A percentile compares a stretch with the other conserved stretches of the same genome.
Conservation (phyloP, 805 yeast genomes). For the Ogataea henricii region DNA sequence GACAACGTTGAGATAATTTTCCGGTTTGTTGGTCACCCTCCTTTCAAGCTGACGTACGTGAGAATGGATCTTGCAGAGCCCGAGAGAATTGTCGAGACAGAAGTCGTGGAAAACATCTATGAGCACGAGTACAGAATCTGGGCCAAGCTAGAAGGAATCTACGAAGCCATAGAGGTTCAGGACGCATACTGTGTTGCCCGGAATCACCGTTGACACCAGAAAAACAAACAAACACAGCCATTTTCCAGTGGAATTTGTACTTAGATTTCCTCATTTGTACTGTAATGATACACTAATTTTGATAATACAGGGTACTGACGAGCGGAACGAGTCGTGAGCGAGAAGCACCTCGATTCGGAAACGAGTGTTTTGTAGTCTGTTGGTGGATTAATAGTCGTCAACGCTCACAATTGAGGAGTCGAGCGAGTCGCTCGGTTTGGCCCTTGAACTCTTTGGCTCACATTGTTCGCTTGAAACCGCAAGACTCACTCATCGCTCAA, state of each 20-base stretch:
- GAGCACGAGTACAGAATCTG: constrained; percentile 67
- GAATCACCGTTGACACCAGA: constrained; percentile 26
- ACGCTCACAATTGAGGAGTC: too few relatives aligned
- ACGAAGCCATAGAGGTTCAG: constrained; percentile 86
- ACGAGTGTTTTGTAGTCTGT: too few relatives aligned
- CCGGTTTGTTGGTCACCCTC: constrained; percentile 84
- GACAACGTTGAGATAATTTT: constrained; percentile 88
- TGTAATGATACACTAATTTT: background rate
- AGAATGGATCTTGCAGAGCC: constrained; percentile 49
- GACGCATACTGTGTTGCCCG: constrained; percentile 73
- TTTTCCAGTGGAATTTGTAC: background rate
- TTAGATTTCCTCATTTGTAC: background rate
- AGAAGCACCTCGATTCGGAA: too few relatives aligned
- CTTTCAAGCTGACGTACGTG: constrained; percentile 82
- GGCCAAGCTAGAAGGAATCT: constrained; percentile 89
- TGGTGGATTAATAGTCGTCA: too few relatives aligned
- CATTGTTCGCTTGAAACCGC: too few relatives aligned
- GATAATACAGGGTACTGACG: background rate
- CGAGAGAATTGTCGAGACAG: constrained; percentile 47
- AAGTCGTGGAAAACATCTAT: constrained; percentile 69
- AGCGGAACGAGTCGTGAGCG: background rate
- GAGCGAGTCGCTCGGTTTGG: too few relatives aligned
- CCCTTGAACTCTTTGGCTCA: too few relatives aligned
- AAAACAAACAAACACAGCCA: background rate
- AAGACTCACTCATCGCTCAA: too few relatives aligned